A percentile compares a stretch with the other conserved stretches of the same genome.
These are phyloP conservation scores for Metarhizium sp. DNA, from an alignment of 2,329 filamentous ascomycete species.

Conservation along the genomic window DNA sequence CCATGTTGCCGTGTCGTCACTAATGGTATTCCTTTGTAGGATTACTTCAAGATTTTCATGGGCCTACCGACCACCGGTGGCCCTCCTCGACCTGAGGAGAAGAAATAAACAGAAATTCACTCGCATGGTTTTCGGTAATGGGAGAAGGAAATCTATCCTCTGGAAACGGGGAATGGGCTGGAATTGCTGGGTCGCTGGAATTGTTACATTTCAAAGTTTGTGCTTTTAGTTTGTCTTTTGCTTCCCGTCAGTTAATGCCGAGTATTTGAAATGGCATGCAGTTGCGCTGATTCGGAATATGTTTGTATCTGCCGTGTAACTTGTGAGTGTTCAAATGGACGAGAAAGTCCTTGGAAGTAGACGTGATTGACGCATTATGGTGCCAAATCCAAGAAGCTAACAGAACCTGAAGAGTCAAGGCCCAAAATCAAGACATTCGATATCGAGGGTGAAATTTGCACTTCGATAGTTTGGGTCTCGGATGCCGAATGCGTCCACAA, in stretches of 20 bases:
- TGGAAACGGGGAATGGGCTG: not conserved
- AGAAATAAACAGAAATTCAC: conserved; percentile 22
- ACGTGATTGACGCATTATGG: too few species aligned
- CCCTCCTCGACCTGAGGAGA: conserved; percentile 42
- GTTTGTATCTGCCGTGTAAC: not conserved
- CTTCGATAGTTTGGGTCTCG: too few species aligned
- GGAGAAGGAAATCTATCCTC: not conserved
- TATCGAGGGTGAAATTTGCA: not conserved
- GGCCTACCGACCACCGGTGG: conserved; percentile 77
- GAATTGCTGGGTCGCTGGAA: not conserved
- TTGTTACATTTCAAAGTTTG: not conserved
- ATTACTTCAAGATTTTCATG: conserved; percentile 87
- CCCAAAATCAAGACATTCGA: not conserved
- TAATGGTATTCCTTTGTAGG: conserved; percentile 30
- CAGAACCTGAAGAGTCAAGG: not conserved
- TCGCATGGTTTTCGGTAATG: not conserved
- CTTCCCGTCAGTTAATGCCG: not conserved
- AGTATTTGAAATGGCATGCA: not conserved
- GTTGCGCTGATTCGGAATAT: not conserved
- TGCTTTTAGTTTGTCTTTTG: not conserved
- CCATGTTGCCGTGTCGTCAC: not conserved
- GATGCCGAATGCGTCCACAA: too few species aligned
- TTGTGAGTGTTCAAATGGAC: too few species aligned
- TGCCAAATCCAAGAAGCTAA: not conserved
- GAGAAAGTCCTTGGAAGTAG: too few species aligned